phyloP scores from a whole-genome alignment of 2,329 filamentous ascomycete species.

The Fusarium annulatum region DNA sequence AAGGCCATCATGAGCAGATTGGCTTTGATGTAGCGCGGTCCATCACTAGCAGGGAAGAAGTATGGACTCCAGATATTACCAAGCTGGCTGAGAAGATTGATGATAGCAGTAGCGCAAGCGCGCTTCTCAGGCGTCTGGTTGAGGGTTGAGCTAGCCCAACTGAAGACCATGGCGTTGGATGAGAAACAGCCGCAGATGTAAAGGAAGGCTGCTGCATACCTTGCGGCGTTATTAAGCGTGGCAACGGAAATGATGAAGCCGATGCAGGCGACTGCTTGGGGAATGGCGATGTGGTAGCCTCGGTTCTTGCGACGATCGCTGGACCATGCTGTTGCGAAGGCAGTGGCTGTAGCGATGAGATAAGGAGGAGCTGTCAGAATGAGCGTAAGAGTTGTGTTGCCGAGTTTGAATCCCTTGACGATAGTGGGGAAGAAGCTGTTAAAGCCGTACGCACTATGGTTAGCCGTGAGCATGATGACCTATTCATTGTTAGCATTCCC shows the following conservation, averaged over 20 bases:
- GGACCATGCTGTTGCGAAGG: slow-evolving; percentile 36
- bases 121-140: slow-evolving; percentile 42
- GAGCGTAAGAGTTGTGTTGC: neutral
- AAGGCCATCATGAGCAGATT: slow-evolving; percentile 41
- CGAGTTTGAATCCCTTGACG: neutral
- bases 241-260: slow-evolving; percentile 42
- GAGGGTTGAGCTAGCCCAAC: slow-evolving; percentile 32
- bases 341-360: neutral
- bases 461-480: slow-evolving; percentile 4
- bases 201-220: slow-evolving; percentile 38
- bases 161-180: slow-evolving; percentile 33
- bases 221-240: slow-evolving; percentile 30
- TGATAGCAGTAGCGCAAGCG: slow-evolving; percentile 40
- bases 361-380: slow-evolving; percentile 3
- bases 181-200: slow-evolving; percentile 37
- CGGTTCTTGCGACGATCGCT: slow-evolving; percentile 36
- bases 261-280: slow-evolving; percentile 20
- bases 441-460: slow-evolving; percentile 12
- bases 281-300: slow-evolving; percentile 35
- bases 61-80: slow-evolving; percentile 45
- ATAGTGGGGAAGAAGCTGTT: slow-evolving; percentile 18
- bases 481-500: neutral
- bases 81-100: slow-evolving; percentile 37
- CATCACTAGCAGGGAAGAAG: slow-evolving; percentile 41
- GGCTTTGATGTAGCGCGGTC: slow-evolving; percentile 39